A percentile compares a stretch with the other conserved stretches of the same genome.
Conservation (phyloP, 345 rosid genomes). For the Pugionium dolabratum region DNA sequence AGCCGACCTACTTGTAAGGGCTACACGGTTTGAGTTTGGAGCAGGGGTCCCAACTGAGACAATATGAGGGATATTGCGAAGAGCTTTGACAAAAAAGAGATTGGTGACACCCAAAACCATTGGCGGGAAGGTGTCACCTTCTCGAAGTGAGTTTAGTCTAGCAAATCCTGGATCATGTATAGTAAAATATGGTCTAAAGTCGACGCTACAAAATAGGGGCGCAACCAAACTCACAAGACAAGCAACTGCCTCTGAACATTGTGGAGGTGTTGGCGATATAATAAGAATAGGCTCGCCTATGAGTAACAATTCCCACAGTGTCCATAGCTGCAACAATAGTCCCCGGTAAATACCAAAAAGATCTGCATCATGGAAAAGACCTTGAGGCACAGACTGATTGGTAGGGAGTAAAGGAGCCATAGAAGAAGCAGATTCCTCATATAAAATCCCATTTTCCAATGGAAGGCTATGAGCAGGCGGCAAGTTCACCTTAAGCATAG, state of each 20-base stretch:
- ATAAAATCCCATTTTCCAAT: slow-evolving; percentile 55
- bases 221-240: slow-evolving; percentile 93
- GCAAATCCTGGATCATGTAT: slow-evolving; percentile 91
- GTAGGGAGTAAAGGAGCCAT: slow-evolving; percentile 93
- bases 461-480: slow-evolving; percentile 94
- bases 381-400: slow-evolving; percentile 91
- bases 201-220: slow-evolving; percentile 79
- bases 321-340: slow-evolving; percentile 86
- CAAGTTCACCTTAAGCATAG: slow-evolving; percentile 74
- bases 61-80: slow-evolving; percentile 78
- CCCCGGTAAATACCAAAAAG: slow-evolving; percentile 82
- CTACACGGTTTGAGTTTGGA: slow-evolving; percentile 57
- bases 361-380: slow-evolving; percentile 95
- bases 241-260: slow-evolving; percentile 95
- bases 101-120: slow-evolving; percentile 96
- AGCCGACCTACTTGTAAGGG: slow-evolving; percentile 61
- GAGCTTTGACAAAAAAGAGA: slow-evolving; percentile 89
- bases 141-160: slow-evolving; percentile 63
- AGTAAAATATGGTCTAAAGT: slow-evolving; percentile 98
- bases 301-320: slow-evolving; percentile 85
- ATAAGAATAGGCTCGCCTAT: slow-evolving; percentile 93
- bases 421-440: slow-evolving; percentile 77
- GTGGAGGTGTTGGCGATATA: slow-evolving; percentile 95
- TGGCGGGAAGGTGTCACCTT: slow-evolving; percentile 85
- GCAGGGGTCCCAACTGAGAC: slow-evolving; percentile 89